These are phyloP conservation scores for Thielaviopsis musarum DNA, from an alignment of 2,329 filamentous ascomycete species.

Conservation along the genomic window DNA sequence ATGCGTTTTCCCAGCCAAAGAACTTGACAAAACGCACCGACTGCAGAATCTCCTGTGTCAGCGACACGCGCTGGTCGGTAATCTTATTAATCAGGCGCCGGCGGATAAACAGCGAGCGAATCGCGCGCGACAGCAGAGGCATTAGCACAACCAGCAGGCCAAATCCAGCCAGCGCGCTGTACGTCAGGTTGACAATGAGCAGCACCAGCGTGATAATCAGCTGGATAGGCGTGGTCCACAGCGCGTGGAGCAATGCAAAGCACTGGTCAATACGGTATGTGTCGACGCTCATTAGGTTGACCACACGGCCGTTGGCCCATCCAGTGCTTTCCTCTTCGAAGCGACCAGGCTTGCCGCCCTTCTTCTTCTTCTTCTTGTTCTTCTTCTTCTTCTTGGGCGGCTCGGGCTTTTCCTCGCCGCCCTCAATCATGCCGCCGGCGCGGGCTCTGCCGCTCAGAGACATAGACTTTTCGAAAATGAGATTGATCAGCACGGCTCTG, in stretches of 20 bases:
- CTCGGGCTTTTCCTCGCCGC: slow-evolving; percentile 22
- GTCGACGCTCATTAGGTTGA: slow-evolving; percentile 90
- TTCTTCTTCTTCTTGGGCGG: slow-evolving; percentile 24
- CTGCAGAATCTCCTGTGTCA: slow-evolving; percentile 84
- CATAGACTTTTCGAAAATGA: slow-evolving; percentile 89
- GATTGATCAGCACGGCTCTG: slow-evolving; percentile 63
- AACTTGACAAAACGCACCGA: slow-evolving; percentile 91
- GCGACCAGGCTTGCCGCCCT: slow-evolving; percentile 24
- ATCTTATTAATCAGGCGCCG: slow-evolving; percentile 77
- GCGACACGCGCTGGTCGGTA: slow-evolving; percentile 76
- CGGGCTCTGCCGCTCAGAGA: slow-evolving; percentile 73
- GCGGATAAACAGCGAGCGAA: slow-evolving; percentile 58
- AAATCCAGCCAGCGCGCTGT: slow-evolving; percentile 80
- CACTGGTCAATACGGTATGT: slow-evolving; percentile 86
- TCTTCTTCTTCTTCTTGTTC: slow-evolving; percentile 23
- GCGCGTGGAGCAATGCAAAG: slow-evolving; percentile 74
- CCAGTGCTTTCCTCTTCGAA: slow-evolving; percentile 56
- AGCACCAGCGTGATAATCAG: slow-evolving; percentile 65
- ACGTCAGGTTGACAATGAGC: slow-evolving; percentile 71
- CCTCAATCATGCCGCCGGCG: slow-evolving; percentile 48
- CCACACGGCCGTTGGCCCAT: slow-evolving; percentile 83
- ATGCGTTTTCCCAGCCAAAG: slow-evolving; percentile 88
- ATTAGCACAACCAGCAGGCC: slow-evolving; percentile 63
- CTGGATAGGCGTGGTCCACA: slow-evolving; percentile 72
- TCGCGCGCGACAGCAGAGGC: slow-evolving; percentile 59